Base-by-base conservation (phyloP, 306 rosid species). In the Prunus mongolica region DNA sequence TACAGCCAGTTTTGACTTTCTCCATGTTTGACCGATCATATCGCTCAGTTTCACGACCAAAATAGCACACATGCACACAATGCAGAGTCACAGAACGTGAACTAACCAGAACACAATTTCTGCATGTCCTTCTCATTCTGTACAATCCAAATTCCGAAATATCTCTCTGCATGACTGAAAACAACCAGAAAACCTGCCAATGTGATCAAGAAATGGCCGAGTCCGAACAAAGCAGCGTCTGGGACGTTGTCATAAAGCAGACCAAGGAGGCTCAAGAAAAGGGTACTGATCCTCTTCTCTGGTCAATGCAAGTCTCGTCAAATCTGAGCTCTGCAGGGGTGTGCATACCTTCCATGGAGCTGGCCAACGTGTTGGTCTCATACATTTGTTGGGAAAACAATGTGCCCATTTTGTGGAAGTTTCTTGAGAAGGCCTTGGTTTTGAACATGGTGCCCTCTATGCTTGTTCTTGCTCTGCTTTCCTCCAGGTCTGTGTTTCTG, bases 321-420 rank as follows among this genome's bases (percentile, higher is more conserved):
- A 82, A 64, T 50, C 80, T 93, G 83, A 81, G 81, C 78, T 87
- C 91, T 7, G 87, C 89, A 10, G 95, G 96, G 67, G 89, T 89
- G 75, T 57, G 85, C 34, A 54, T 89, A 51, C 98, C 95, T 3
- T 93, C 96, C 6, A 63, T 73, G 5, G 87, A 93, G 66, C 93
- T 93, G 0, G 91, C 94, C 0, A 52, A 84, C 15, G 71, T 86
- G 11, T 75, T 93, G 62, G 95, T 91, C 12, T 90, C 95, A n/a
- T 78, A 89, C 87, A 87, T 93, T 80, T 93, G 87, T 67, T 93
- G 98, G 98, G 93, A 89, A 3, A 90, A 90, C 80, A 89, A 93
- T 74, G 88, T 86, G 38, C 91, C 98, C 41, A 79, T 87, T 80
- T 69, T 85, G 20, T 91, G 98, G 97, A 93, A 93, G 92, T 91